phyloP scores from a whole-genome alignment of 2,329 filamentous ascomycete genomes.

The Zymoseptoria pseudotritici region DNA sequence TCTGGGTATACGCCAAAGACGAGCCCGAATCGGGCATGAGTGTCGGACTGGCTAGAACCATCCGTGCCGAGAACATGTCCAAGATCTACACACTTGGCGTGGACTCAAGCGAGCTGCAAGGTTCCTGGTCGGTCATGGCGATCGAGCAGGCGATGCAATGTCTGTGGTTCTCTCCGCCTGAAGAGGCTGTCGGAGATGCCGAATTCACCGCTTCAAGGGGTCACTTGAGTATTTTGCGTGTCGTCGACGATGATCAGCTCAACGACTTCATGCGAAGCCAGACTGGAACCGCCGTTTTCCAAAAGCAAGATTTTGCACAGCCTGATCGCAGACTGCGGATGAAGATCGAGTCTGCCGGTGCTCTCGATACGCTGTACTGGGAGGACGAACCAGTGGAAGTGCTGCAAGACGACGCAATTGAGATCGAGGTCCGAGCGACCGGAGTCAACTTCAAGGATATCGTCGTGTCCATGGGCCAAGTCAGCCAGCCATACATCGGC shows the following conservation, averaged over 20 bases:
- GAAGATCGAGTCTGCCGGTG: slow-evolving; percentile 11
- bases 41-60: slow-evolving; percentile 9
- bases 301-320: neutral
- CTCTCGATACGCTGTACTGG: slow-evolving; percentile 22
- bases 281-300: neutral
- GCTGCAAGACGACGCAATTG: slow-evolving; percentile 14
- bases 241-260: neutral
- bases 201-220: neutral
- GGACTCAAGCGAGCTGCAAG: neutral
- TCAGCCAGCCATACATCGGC: slow-evolving; percentile 6
- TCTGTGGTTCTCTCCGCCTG: neutral
- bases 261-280: neutral
- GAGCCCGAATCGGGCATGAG: neutral
- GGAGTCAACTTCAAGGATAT: slow-evolving; percentile 24
- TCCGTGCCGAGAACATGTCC: slow-evolving; percentile 12
- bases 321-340: slow-evolving; percentile 4
- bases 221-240: neutral
- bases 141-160: neutral
- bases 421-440: slow-evolving; percentile 19
- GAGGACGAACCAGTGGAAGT: slow-evolving; percentile 10
- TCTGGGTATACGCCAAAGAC: neutral
- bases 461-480: slow-evolving; percentile 15
- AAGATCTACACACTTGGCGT: neutral
- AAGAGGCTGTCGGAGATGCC: neutral
- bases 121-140: neutral